Percentiles rank a stretch among this genome's conserved stretches.
These are phyloP conservation scores for Aspergillus candidus DNA, from an alignment of 2,329 filamentous ascomycete species.

Conservation along the genomic window DNA sequence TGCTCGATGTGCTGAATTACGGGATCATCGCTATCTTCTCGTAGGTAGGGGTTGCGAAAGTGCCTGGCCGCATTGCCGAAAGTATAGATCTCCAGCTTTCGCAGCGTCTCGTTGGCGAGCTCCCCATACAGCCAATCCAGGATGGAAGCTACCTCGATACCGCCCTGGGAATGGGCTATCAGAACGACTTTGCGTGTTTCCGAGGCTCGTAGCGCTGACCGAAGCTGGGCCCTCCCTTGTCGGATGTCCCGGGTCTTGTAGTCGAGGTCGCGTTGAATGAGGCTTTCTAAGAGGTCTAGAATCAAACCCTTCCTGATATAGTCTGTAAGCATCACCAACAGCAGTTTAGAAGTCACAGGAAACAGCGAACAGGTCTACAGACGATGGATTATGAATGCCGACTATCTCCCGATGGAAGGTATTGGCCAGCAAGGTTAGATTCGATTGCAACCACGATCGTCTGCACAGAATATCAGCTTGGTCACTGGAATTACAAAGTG, in stretches of 20 bases:
- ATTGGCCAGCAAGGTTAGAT: slow-evolving; percentile 1
- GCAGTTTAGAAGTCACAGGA: not conserved
- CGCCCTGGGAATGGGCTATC: slow-evolving; percentile 4
- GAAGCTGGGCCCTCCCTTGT: slow-evolving; percentile 2
- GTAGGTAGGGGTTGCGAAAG: not conserved
- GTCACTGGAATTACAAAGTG: too few relatives aligned
- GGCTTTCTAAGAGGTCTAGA: slow-evolving; percentile 3
- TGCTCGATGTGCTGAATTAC: slow-evolving; percentile 4
- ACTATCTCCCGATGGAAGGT: slow-evolving; percentile 3
- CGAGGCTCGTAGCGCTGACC: not conserved
- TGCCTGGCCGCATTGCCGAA: slow-evolving; percentile 1
- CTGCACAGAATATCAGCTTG: not conserved
- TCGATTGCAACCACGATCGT: slow-evolving; percentile 2
- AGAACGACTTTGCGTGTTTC: slow-evolving; percentile 1
- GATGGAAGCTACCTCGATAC: not conserved
- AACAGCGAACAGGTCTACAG: not conserved
- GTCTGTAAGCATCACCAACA: not conserved
- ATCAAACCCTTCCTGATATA: slow-evolving; percentile 2
- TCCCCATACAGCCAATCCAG: slow-evolving; percentile 3
- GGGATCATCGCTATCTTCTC: not conserved
- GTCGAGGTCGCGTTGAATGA: slow-evolving; percentile 5
- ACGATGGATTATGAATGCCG: slow-evolving; percentile 5
- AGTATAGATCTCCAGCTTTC: slow-evolving; percentile 4
- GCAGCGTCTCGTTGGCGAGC: not conserved
- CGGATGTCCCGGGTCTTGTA: slow-evolving; percentile 4